Evolutionary conservation across 2,329 filamentous ascomycete genomes (phyloP).

Genomic region (Neoscytalidium dimidiatum): DNA sequence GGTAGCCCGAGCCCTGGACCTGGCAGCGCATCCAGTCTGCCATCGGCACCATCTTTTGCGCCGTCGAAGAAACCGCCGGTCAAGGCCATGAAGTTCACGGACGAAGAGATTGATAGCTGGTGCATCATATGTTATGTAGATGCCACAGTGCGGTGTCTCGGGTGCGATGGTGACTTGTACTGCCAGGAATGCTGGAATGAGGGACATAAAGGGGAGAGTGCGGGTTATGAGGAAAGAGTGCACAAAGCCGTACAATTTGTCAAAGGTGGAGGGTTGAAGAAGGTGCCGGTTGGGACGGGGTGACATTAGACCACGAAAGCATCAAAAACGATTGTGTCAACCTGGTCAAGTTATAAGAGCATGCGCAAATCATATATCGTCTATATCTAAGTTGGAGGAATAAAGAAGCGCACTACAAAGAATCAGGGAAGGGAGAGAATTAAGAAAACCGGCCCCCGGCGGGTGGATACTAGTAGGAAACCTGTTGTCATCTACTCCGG

Average conservation of each 20-base stretch:
- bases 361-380: too few relatives aligned
- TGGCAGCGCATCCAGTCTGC: constrained; percentile 36
- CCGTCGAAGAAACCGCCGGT: constrained; percentile 38
- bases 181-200: constrained; percentile 79
- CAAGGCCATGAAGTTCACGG: constrained; percentile 48
- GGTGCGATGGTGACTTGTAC: constrained; percentile 72
- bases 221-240: constrained; percentile 68
- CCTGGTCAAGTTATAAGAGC: too few relatives aligned
- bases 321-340: too few relatives aligned
- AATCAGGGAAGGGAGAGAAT: too few relatives aligned
- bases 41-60: constrained; percentile 48
- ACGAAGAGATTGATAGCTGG: constrained; percentile 75
- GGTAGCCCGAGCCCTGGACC: constrained; percentile 31
- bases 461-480: too few relatives aligned
- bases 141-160: constrained; percentile 70
- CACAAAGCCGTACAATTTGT: constrained; percentile 67
- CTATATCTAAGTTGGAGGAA: too few relatives aligned
- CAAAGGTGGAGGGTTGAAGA: constrained; percentile 20
- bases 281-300: neutral
- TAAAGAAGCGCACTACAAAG: too few relatives aligned
- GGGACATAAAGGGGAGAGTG: constrained; percentile 71
- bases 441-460: too few relatives aligned
- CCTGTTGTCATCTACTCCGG: too few relatives aligned
- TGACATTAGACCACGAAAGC: neutral
- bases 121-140: constrained; percentile 83